Evolutionary conservation across 345 rosid species (phyloP).

Genomic region (Erodium maritimum): DNA sequence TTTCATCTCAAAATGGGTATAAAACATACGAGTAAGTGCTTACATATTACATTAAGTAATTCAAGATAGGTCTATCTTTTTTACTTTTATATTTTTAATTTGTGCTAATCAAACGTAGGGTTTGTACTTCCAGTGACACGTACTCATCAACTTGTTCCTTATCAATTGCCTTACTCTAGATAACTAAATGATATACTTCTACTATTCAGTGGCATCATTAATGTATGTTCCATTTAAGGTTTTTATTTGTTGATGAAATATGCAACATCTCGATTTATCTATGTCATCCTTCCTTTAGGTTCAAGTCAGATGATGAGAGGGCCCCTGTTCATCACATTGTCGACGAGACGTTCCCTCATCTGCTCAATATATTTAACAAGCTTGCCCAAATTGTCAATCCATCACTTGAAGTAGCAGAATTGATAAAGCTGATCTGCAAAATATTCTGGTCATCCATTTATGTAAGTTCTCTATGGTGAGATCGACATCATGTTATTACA

Average conservation of each 20-base stretch:
- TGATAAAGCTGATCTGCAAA: slow-evolving; percentile 92
- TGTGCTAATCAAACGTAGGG: not conserved
- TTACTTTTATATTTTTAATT: not conserved
- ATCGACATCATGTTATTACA: not conserved
- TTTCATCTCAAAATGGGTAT: slow-evolving; percentile 8
- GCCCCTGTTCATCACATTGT: slow-evolving; percentile 72
- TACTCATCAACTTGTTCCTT: not conserved
- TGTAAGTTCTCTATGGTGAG: slow-evolving; percentile 36
- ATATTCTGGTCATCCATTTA: slow-evolving; percentile 97
- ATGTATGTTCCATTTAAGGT: not conserved
- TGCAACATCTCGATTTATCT: not conserved
- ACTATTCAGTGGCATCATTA: not conserved
- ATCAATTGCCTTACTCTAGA: not conserved
- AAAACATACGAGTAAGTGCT: slow-evolving; percentile 13
- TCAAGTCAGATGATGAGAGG: slow-evolving; percentile 97
- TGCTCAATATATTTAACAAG: slow-evolving; percentile 60
- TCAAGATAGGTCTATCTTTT: not conserved
- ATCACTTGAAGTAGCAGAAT: slow-evolving; percentile 74
- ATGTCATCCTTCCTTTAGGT: slow-evolving; percentile 28
- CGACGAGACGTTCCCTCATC: slow-evolving; percentile 78
- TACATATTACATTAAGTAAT: not conserved
- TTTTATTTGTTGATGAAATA: not conserved
- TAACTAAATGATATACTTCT: not conserved
- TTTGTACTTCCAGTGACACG: not conserved
- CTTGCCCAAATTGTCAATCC: slow-evolving; percentile 81